Evolutionary conservation across 73 alveolate genomes (phyloP).

Genomic region (Paramecium octaurelia): DNA sequence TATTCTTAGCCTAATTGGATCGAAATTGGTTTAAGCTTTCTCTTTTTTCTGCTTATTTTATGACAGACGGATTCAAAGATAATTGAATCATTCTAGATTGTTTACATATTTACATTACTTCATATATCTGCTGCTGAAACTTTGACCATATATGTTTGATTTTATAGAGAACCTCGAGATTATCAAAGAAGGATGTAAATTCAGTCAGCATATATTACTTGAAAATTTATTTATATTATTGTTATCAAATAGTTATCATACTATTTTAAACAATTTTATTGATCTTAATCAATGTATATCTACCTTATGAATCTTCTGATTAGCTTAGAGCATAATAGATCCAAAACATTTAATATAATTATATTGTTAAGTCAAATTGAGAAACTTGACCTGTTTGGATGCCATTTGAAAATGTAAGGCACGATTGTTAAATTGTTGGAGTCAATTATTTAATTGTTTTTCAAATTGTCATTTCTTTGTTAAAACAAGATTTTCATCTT

Average conservation of each 20-base stretch:
- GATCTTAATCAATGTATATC: not conserved
- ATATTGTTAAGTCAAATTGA: not conserved
- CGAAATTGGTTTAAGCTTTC: not conserved
- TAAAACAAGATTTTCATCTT: not conserved
- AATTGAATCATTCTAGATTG: not conserved
- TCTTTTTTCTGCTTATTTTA: not conserved
- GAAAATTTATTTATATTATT: not conserved
- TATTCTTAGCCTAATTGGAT: not conserved
- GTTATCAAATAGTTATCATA: not conserved
- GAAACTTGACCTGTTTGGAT: not conserved
- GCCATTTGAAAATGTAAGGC: not conserved
- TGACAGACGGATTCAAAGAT: not conserved
- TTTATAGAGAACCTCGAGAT: not conserved
- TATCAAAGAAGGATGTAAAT: slow-evolving; percentile 31
- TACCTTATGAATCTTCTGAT: not conserved
- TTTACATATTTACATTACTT: not conserved
- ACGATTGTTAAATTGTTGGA: not conserved
- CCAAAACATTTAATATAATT: not conserved
- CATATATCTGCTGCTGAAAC: not conserved
- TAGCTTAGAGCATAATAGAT: not conserved
- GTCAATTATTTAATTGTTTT: not conserved
- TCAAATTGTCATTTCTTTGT: not conserved
- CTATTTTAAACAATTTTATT: not conserved
- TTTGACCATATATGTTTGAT: not conserved
- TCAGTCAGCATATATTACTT: slow-evolving; percentile 6